A percentile compares a stretch with the other conserved stretches of the same genome.
phyloP scores from a whole-genome alignment of 2,329 filamentous ascomycete genomes.

The Aspergillus ochraceus region DNA sequence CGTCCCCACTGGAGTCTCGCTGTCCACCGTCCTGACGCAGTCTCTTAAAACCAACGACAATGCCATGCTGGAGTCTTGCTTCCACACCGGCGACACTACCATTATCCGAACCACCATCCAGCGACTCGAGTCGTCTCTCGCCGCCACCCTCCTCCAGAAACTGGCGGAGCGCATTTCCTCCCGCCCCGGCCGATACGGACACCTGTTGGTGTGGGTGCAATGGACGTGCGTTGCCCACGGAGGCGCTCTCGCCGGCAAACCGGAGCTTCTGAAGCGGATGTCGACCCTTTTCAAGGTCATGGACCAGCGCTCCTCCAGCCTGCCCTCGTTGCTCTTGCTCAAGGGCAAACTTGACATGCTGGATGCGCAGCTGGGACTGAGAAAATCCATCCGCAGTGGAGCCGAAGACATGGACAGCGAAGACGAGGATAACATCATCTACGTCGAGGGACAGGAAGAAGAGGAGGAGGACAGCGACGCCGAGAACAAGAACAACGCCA shows the following conservation, averaged over 20 bases:
- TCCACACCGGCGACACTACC: slow-evolving; percentile 73
- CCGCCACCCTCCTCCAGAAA: slow-evolving; percentile 74
- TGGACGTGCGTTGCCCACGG: slow-evolving; percentile 92
- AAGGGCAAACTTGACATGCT: slow-evolving; percentile 97
- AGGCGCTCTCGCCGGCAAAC: slow-evolving; percentile 82
- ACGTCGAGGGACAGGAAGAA: slow-evolving; percentile 75
- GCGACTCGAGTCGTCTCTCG: slow-evolving; percentile 80
- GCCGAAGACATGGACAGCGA: slow-evolving; percentile 46
- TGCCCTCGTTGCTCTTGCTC: slow-evolving; percentile 78
- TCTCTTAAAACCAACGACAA: slow-evolving; percentile 89
- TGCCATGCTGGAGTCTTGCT: slow-evolving; percentile 85
- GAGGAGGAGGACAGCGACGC: slow-evolving; percentile 45
- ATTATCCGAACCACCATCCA: slow-evolving; percentile 88
- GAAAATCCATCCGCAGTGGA: slow-evolving; percentile 65
- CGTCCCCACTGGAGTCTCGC: slow-evolving; percentile 71
- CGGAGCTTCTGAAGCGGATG: slow-evolving; percentile 77
- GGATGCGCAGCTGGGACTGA: slow-evolving; percentile 80
- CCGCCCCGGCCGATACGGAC: slow-evolving; percentile 83
- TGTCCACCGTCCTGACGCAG: slow-evolving; percentile 90
- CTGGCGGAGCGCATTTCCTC: slow-evolving; percentile 84
- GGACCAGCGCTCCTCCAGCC: slow-evolving; percentile 77
- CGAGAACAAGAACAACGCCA: slow-evolving; percentile 28
- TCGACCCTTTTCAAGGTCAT: slow-evolving; percentile 81
- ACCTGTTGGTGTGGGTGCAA: slow-evolving; percentile 92
- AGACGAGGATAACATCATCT: slow-evolving; percentile 74